Evolutionary conservation across 1,139 yeast genomes (phyloP), one percentile per base, ranked within the genome.

Genomic region (Pichia sp.): DNA sequence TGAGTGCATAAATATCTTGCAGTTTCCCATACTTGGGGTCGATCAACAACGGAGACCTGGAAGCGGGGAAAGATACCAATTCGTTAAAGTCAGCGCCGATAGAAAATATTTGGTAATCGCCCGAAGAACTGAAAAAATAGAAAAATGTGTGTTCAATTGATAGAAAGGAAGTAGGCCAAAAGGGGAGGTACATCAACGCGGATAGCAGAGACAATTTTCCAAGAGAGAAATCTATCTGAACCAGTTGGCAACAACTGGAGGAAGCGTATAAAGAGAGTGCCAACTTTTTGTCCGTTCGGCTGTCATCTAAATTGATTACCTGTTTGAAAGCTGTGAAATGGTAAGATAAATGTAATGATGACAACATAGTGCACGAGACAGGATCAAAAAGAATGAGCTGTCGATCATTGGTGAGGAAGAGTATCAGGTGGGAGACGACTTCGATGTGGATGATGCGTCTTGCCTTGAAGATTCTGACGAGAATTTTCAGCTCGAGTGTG

Each of bases 81-180:
- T 6, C 15, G 23, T 42, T 6, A 4, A 5, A 19, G 43, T 54
- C 13, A 30, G 11, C 8, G 4, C 15, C 45, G 23, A 47, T 42
- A 32, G 40, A 34, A 7, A 50, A 46, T 19, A 49, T 15, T 29
- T 52, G 53, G 30, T 54, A 63, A 5, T 55, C 47, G 0, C 68
- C 67, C 7, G 45, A 50, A 11, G 61, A 51, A 6, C 62, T 58
- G 13, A 65, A 55, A 4, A 63, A 31, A 44, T 62, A 62, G 8
- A 62, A 32, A 31, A 56, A 56, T 23, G 56, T 53, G 16, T 58
- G 51, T 34, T 55, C 53, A 13, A 63, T 41, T 11, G 52, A 53
- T 30, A 64, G 47, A 23, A 58, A 54, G 1, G 62, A 61, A 15
- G 51, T 49, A 7, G 70, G 63, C 61, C 65, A 57, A 51, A 62